These are phyloP conservation scores for Sporothrix schenckii DNA, from an alignment of 2,329 filamentous ascomycete species.

Conservation along the genomic window DNA sequence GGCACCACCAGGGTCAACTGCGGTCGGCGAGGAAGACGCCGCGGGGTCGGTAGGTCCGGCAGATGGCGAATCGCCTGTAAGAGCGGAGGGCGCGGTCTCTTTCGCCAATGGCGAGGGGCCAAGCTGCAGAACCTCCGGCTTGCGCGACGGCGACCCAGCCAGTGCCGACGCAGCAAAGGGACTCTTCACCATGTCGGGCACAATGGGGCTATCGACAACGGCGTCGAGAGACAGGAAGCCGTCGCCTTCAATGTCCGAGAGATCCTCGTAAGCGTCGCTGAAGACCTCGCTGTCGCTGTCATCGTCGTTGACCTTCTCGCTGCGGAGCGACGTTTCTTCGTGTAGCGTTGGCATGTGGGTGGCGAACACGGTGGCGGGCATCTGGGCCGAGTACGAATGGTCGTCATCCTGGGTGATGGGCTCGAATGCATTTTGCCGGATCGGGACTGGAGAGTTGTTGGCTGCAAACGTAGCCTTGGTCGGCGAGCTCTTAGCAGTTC, in stretches of 20 bases:
- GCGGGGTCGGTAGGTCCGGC: neutral
- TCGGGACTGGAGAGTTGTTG: conserved; percentile 12
- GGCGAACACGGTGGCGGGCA: conserved; percentile 37
- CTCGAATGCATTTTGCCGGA: conserved; percentile 36
- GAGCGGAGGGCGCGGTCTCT: neutral
- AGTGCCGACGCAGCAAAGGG: conserved; percentile 25
- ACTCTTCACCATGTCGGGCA: conserved; percentile 36
- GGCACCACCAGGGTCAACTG: neutral
- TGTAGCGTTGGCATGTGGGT: conserved; percentile 39
- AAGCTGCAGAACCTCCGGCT: conserved; percentile 9
- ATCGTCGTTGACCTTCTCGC: conserved; percentile 29
- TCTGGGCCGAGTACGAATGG: conserved; percentile 32
- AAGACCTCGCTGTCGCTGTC: conserved; percentile 58
- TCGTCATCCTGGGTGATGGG: conserved; percentile 37
- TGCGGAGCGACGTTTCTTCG: conserved; percentile 40
- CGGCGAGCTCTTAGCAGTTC: conserved; percentile 26
- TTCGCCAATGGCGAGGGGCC: conserved; percentile 10
- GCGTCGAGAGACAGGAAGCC: conserved; percentile 75
- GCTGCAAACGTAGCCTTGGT: neutral
- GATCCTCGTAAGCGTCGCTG: conserved; percentile 76
- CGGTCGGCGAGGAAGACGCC: neutral
- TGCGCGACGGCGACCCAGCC: conserved; percentile 2
- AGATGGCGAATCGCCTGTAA: neutral
- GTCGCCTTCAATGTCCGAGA: conserved; percentile 64
- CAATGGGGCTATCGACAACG: conserved; percentile 63